Percentiles rank a stretch among this genome's conserved stretches.
Evolutionary conservation across 495 filamentous ascomycete genomes (phyloP).

Genomic region (Apiosordaria backusii): DNA sequence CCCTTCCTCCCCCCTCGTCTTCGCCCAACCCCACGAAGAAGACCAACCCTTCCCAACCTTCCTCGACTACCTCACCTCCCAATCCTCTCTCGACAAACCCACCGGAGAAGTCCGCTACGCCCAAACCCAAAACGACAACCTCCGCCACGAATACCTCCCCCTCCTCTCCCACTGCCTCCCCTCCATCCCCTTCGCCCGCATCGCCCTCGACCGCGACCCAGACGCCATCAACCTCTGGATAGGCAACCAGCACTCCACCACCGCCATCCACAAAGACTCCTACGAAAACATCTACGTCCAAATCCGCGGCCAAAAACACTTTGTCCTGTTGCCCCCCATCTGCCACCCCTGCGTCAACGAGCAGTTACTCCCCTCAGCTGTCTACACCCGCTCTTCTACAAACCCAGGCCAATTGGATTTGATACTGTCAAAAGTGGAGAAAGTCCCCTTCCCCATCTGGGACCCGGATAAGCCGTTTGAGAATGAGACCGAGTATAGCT

Average conservation of each 20-base stretch:
- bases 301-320: slow-evolving; percentile 63
- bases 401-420: slow-evolving; percentile 25
- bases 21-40: slow-evolving; percentile 56
- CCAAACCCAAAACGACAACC: slow-evolving; percentile 71
- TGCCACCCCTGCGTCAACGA: slow-evolving; percentile 63
- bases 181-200: slow-evolving; percentile 62
- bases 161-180: slow-evolving; percentile 54
- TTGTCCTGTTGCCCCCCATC: slow-evolving; percentile 64
- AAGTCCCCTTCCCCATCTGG: slow-evolving; percentile 63
- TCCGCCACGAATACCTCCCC: slow-evolving; percentile 60
- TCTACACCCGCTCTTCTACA: slow-evolving; percentile 38
- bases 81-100: not conserved
- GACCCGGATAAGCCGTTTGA: slow-evolving; percentile 59
- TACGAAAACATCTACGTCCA: slow-evolving; percentile 82
- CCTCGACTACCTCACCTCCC: slow-evolving; percentile 41
- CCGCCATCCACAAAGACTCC: slow-evolving; percentile 71
- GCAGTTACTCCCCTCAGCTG: slow-evolving; percentile 44
- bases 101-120: slow-evolving; percentile 47
- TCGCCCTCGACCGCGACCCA: slow-evolving; percentile 56
- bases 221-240: slow-evolving; percentile 81
- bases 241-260: slow-evolving; percentile 60
- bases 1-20: slow-evolving; percentile 40
- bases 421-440: slow-evolving; percentile 35
- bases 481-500: slow-evolving; percentile 51
- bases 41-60: slow-evolving; percentile 47